These are phyloP conservation scores for Ensete ventricosum DNA, from an alignment of 176 grass and related monocot genomes.

Conservation along the genomic window DNA sequence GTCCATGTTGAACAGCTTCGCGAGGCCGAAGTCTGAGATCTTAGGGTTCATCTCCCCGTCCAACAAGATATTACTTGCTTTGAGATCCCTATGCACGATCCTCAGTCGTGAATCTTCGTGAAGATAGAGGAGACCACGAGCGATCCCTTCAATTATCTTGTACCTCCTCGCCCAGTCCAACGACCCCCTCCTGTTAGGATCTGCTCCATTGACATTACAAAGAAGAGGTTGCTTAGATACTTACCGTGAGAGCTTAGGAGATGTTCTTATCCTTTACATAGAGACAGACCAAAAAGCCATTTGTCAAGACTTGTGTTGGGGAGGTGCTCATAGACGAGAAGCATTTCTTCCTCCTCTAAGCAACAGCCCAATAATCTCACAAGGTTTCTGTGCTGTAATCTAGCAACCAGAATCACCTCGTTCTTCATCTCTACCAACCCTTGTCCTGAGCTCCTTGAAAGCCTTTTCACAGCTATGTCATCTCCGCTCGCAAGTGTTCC, in stretches of 20 bases:
- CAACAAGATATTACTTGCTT: constrained; percentile 18
- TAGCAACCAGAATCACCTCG: constrained; percentile 1
- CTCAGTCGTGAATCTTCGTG: constrained; percentile 14
- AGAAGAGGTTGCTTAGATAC: constrained; percentile 21
- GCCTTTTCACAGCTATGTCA: constrained; percentile 14
- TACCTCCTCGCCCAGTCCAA: background rate
- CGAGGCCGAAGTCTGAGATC: constrained; percentile 15
- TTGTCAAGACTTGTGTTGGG: constrained; percentile 14
- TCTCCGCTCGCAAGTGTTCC: constrained; percentile 23
- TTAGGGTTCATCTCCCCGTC: constrained; percentile 5
- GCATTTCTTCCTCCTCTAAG: background rate
- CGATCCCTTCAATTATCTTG: constrained; percentile 13
- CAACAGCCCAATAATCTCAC: constrained; percentile 2
- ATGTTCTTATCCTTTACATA: no score
- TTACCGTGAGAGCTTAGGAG: background rate
- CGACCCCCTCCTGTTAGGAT: constrained; percentile 26
- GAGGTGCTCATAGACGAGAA: constrained; percentile 12
- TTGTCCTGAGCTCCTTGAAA: background rate
- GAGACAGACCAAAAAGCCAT: constrained; percentile 4
- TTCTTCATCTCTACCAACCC: constrained; percentile 1
- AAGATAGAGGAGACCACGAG: constrained; percentile 8
- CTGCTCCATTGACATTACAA: constrained; percentile 24
- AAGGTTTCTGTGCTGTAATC: constrained; percentile 13
- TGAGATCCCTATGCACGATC: constrained; percentile 10
- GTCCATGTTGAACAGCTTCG: background rate